Evolutionary conservation across 2,329 filamentous ascomycete species (phyloP).

Genomic region (Sporothrix brunneoviolacea): DNA sequence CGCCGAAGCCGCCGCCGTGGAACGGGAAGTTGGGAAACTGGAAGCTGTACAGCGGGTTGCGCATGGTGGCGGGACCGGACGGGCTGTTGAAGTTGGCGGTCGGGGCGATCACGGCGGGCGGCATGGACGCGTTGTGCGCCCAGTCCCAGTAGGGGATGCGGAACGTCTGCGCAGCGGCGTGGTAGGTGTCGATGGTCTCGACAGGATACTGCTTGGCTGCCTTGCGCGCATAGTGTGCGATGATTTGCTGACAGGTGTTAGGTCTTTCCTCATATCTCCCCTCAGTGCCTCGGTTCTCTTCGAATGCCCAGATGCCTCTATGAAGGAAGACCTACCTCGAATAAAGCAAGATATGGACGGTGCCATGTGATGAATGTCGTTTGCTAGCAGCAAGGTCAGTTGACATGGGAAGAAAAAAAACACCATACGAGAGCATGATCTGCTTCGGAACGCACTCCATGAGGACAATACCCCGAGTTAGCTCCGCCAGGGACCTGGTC

Average conservation of each 20-base stretch:
- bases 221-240: constrained; percentile 39
- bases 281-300: not conserved
- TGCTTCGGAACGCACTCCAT: constrained; percentile 32
- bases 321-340: constrained; percentile 44
- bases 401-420: not conserved
- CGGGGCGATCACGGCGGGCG: constrained; percentile 30
- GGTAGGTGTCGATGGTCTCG: constrained; percentile 31
- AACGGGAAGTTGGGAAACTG: constrained; percentile 39
- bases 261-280: not conserved
- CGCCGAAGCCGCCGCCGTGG: constrained; percentile 25
- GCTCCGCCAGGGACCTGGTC: constrained; percentile 29
- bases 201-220: constrained; percentile 40
- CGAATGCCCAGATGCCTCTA: not conserved
- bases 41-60: constrained; percentile 49
- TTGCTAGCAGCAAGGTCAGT: constrained; percentile 30
- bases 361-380: constrained; percentile 49
- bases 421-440: constrained; percentile 2
- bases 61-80: constrained; percentile 22
- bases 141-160: constrained; percentile 51
- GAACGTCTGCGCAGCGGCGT: constrained; percentile 38
- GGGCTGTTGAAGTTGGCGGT: constrained; percentile 22
- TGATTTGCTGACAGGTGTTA: constrained; percentile 37
- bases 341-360: constrained; percentile 47
- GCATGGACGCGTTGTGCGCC: constrained; percentile 37
- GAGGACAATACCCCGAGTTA: constrained; percentile 37